phyloP scores from a whole-genome alignment of 2,329 filamentous ascomycete species.

The Ceratocystis albifundus region DNA sequence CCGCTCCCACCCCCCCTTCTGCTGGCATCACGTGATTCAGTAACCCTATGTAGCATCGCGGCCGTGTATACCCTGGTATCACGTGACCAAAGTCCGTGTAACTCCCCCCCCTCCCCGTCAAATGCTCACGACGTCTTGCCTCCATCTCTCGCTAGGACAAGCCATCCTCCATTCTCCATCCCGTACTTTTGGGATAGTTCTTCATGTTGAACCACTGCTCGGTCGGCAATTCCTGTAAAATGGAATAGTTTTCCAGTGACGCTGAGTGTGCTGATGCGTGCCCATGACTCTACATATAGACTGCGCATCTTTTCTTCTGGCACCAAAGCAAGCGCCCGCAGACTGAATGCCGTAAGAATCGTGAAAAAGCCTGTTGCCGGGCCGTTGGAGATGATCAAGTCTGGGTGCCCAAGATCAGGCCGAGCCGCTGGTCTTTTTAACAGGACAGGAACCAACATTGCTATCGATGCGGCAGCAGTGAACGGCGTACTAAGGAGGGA shows the following conservation, averaged over 20 bases:
- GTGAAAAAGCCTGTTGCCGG: slow-evolving; percentile 79
- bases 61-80: background rate
- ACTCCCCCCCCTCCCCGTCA: too few species aligned
- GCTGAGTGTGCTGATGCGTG: slow-evolving; percentile 69
- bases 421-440: slow-evolving; percentile 28
- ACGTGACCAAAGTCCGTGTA: background rate
- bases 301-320: slow-evolving; percentile 52
- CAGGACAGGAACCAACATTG: slow-evolving; percentile 49
- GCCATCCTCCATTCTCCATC: slow-evolving; percentile 20
- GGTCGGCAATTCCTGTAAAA: slow-evolving; percentile 53
- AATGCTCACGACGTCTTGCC: background rate
- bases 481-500: slow-evolving; percentile 60
- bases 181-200: slow-evolving; percentile 42
- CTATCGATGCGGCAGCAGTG: slow-evolving; percentile 54
- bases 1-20: too few species aligned
- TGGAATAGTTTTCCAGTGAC: slow-evolving; percentile 70
- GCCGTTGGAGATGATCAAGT: slow-evolving; percentile 77
- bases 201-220: slow-evolving; percentile 74
- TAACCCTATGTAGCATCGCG: background rate
- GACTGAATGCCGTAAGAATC: slow-evolving; percentile 37
- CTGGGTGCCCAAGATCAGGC: slow-evolving; percentile 40
- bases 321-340: slow-evolving; percentile 38
- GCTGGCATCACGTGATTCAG: background rate
- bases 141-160: slow-evolving; percentile 10
- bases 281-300: slow-evolving; percentile 88